phyloP scores from a whole-genome alignment of 768 basidiomycete species.

The Daedaleopsis nitida region DNA sequence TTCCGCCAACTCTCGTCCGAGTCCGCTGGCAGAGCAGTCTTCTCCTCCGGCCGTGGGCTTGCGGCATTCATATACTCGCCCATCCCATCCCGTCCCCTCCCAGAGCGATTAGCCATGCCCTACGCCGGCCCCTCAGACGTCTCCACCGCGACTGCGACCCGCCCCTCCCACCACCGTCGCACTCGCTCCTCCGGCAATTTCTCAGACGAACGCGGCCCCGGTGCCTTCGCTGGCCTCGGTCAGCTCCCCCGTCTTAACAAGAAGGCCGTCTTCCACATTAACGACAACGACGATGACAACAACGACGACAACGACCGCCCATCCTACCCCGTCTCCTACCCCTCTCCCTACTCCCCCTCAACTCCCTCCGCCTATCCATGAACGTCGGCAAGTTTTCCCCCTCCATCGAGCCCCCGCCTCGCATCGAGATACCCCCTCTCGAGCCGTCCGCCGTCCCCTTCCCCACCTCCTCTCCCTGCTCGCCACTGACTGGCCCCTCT shows the following conservation, averaged over 20 bases:
- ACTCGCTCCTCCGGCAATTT: constrained; percentile 35
- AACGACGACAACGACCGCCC: constrained; percentile 25
- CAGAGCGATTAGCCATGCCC: constrained; percentile 23
- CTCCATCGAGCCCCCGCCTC: constrained; percentile 20
- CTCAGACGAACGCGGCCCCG: constrained; percentile 44
- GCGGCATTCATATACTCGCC: constrained; percentile 2
- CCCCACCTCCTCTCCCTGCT: constrained; percentile 39
- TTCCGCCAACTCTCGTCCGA: background rate
- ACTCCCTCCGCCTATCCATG: constrained; percentile 30
- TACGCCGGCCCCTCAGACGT: constrained; percentile 28
- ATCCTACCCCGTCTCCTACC: constrained; percentile 19
- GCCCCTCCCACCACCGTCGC: constrained; percentile 29
- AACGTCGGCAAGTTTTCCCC: constrained; percentile 27
- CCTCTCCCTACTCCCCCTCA: constrained; percentile 22
- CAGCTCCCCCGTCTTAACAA: constrained; percentile 46
- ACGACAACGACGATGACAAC: constrained; percentile 39
- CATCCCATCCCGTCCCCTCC: background rate
- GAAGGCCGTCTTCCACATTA: constrained; percentile 29
- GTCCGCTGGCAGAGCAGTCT: no score
- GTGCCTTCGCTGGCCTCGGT: constrained; percentile 52
- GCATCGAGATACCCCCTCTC: constrained; percentile 25
- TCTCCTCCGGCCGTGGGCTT: background rate
- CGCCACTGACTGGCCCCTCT: constrained; percentile 24
- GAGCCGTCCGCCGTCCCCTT: constrained; percentile 40
- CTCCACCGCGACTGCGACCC: constrained; percentile 24